phyloP scores from a whole-genome alignment of 305 asterid genomes.

The Stenogyne calaminthoides region DNA sequence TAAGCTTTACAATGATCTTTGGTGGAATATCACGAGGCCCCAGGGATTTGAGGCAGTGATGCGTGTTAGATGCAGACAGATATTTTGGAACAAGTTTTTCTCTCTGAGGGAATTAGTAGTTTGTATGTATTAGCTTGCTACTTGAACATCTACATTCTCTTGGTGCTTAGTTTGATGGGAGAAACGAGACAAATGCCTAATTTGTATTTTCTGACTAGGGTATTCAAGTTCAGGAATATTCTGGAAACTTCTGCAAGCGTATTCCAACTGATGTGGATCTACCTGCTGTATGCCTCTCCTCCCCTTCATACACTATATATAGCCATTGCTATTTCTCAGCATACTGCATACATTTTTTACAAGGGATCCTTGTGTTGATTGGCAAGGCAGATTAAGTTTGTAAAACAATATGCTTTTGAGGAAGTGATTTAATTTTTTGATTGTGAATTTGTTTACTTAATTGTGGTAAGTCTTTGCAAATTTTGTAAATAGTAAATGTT shows the following conservation, averaged over 20 bases:
- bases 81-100: no score
- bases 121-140: conserved; percentile 6
- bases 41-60: conserved; percentile 98
- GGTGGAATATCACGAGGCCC: conserved; percentile 97
- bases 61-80: conserved; percentile 94
- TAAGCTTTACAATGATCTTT: conserved; percentile 93
- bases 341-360: no score
- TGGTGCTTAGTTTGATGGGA: conserved; percentile 8
- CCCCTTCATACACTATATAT: not conserved
- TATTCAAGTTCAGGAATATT: conserved; percentile 90
- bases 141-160: conserved; percentile 1
- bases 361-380: conserved; percentile 27
- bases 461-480: no score
- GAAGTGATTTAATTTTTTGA: no score
- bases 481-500: no score
- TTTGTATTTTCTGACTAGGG: conserved; percentile 57
- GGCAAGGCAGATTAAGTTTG: not conserved
- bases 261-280: conserved; percentile 91
- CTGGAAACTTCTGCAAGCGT: conserved; percentile 85
- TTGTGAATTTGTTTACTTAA: no score
- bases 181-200: not conserved
- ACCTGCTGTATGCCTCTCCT: conserved; percentile 72
- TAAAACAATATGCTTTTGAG: no score
- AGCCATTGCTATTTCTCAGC: conserved; percentile 11
- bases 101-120: no score